phyloP scores from a whole-genome alignment of 768 basidiomycete species.

The Paxillus rubicundulus region DNA sequence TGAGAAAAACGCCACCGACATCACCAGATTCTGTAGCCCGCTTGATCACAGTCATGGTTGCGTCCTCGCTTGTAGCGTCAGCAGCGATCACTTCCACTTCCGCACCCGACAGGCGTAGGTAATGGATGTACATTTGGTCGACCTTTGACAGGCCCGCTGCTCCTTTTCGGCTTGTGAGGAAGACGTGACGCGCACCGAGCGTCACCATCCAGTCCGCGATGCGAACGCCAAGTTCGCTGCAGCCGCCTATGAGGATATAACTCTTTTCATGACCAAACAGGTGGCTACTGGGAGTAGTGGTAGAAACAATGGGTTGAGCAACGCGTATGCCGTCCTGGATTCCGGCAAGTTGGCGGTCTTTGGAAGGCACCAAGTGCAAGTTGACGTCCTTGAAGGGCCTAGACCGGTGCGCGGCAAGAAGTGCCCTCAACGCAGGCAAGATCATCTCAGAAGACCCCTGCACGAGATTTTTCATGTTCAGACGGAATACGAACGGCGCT shows the following conservation, averaged over 20 bases:
- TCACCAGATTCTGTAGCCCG: slow-evolving; percentile 9
- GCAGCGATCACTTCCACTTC: slow-evolving; percentile 16
- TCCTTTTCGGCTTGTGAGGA: slow-evolving; percentile 21
- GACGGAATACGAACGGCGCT: slow-evolving; percentile 1
- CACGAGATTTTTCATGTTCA: slow-evolving; percentile 2
- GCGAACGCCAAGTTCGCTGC: slow-evolving; percentile 23
- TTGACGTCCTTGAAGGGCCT: background rate
- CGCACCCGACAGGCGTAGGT: slow-evolving; percentile 11
- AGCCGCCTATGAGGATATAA: slow-evolving; percentile 24
- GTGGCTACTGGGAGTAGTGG: background rate
- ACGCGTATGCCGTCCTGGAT: background rate
- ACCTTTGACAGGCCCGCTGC: slow-evolving; percentile 15
- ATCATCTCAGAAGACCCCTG: slow-evolving; percentile 1
- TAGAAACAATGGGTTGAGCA: background rate
- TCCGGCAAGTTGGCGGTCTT: background rate
- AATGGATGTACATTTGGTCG: slow-evolving; percentile 14
- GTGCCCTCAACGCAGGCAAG: background rate
- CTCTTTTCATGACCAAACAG: slow-evolving; percentile 20
- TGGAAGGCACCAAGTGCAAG: background rate
- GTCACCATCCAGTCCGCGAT: slow-evolving; percentile 25
- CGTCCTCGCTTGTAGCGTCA: slow-evolving; percentile 9
- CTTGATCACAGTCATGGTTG: slow-evolving; percentile 10
- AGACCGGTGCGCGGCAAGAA: slow-evolving; percentile 4
- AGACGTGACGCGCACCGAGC: slow-evolving; percentile 22
- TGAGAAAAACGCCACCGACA: slow-evolving; percentile 20